phyloP scores from a whole-genome alignment of 331 rosid genomes.

The Saraca asoca region DNA sequence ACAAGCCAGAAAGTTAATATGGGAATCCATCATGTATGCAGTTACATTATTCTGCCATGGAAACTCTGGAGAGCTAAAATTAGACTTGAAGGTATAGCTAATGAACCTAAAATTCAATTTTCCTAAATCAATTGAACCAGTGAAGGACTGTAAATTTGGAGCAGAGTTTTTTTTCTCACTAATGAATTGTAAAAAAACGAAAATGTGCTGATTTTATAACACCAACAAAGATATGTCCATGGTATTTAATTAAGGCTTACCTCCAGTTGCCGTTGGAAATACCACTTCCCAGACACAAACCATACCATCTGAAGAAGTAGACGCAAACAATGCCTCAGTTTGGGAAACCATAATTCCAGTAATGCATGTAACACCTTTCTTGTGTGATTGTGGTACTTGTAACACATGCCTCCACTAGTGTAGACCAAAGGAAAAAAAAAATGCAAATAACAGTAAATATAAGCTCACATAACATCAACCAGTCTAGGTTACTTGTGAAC shows the following conservation, averaged over 20 bases:
- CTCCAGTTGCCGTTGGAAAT: conserved; percentile 55
- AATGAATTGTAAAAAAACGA: neutral
- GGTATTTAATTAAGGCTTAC: conserved; percentile 42
- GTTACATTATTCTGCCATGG: neutral
- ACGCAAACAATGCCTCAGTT: conserved; percentile 72
- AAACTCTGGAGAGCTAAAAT: neutral
- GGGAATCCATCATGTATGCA: neutral
- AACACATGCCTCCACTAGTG: conserved; percentile 78
- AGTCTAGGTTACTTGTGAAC: neutral
- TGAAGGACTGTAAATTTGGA: neutral
- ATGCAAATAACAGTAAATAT: conserved; percentile 12
- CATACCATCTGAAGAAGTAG: conserved; percentile 82
- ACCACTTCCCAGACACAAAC: conserved; percentile 66
- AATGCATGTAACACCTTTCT: conserved; percentile 93
- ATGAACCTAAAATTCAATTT: neutral
- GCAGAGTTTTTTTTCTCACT: neutral
- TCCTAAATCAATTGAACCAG: neutral
- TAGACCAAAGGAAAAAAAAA: conserved; percentile 24
- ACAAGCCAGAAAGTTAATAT: neutral
- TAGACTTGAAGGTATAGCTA: too few species aligned
- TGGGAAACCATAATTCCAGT: conserved; percentile 76
- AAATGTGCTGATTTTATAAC: too few species aligned
- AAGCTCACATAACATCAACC: conserved; percentile 17
- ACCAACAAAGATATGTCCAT: too few species aligned
- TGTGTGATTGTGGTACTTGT: conserved; percentile 73